Percentiles rank a stretch among this genome's conserved stretches.
Conservation (phyloP, 2,329 filamentous ascomycete genomes). For the Trematosphaeria pertusa region DNA sequence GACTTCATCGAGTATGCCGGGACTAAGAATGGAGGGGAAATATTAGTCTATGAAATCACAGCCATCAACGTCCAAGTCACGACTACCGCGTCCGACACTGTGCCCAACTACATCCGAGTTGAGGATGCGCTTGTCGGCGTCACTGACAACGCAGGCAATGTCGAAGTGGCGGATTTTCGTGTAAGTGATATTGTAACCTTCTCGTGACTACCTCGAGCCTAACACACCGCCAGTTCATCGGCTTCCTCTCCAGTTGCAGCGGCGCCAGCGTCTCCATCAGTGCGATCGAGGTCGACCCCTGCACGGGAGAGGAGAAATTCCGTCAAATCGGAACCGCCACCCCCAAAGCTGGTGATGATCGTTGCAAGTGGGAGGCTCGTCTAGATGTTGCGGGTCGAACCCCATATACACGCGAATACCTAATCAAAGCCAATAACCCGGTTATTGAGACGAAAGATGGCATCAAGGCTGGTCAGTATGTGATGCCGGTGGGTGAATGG, state of each 20-base stretch:
- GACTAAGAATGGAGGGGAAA: slow-evolving; percentile 37
- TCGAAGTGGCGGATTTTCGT: slow-evolving; percentile 46
- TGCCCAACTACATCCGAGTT: slow-evolving; percentile 51
- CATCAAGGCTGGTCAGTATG: slow-evolving; percentile 52
- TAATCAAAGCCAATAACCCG: slow-evolving; percentile 44
- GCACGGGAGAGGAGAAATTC: slow-evolving; percentile 49
- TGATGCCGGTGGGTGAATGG: slow-evolving; percentile 53
- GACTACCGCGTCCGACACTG: slow-evolving; percentile 35
- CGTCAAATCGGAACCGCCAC: slow-evolving; percentile 44
- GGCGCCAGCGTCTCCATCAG: slow-evolving; percentile 43
- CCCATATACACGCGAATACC: slow-evolving; percentile 53
- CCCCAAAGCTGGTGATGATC: slow-evolving; percentile 36
- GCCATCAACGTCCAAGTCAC: slow-evolving; percentile 52
- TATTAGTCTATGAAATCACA: slow-evolving; percentile 47
- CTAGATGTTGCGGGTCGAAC: slow-evolving; percentile 30
- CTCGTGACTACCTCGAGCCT: slow-evolving; percentile 17
- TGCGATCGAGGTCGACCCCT: slow-evolving; percentile 53
- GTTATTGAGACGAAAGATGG: slow-evolving; percentile 47
- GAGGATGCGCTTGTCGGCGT: slow-evolving; percentile 54
- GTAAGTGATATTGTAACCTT: slow-evolving; percentile 14
- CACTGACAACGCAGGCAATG: slow-evolving; percentile 39
- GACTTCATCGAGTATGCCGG: slow-evolving; percentile 53
- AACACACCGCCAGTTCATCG: slow-evolving; percentile 40
- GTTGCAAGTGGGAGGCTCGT: slow-evolving; percentile 52
- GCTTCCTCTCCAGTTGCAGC: slow-evolving; percentile 48